A percentile compares a stretch with the other conserved stretches of the same genome.
These are phyloP conservation scores for Cyberlindnera xylosilytica DNA, from an alignment of 805 yeast genomes.

Conservation along the genomic window DNA sequence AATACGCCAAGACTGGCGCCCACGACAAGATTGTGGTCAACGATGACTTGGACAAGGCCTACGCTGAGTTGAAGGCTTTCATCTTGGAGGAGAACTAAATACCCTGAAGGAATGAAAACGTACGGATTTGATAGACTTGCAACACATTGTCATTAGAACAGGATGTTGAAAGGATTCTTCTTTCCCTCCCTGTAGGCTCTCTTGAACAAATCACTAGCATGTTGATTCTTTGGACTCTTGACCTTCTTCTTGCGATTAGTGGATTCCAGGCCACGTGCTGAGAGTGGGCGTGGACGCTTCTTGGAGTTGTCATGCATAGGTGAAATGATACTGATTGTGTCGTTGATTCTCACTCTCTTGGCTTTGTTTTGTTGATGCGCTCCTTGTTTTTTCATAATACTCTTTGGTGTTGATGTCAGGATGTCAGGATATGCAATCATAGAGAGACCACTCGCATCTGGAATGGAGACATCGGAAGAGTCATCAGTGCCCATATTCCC, in stretches of 20 bases:
- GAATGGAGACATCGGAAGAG: slow-evolving; percentile 3
- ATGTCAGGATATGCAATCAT: slow-evolving; percentile 3
- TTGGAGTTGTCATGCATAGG: neutral
- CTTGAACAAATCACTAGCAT: too few species aligned
- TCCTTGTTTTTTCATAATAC: slow-evolving; percentile 10
- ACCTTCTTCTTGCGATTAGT: slow-evolving; percentile 1
- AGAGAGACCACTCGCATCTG: slow-evolving; percentile 9
- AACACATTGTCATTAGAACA: too few species aligned
- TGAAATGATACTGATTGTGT: slow-evolving; percentile 15
- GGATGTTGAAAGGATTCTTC: slow-evolving; percentile 21
- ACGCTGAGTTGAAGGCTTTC: slow-evolving; percentile 73
- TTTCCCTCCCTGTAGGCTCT: too few species aligned
- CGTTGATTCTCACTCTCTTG: slow-evolving; percentile 20
- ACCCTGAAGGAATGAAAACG: too few species aligned
- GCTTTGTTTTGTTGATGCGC: neutral
- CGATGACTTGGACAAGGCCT: slow-evolving; percentile 89
- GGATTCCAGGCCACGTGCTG: neutral
- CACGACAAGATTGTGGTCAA: slow-evolving; percentile 88
- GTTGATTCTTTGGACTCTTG: neutral
- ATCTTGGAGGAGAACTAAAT: slow-evolving; percentile 43
- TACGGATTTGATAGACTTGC: neutral
- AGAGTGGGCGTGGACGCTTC: slow-evolving; percentile 8
- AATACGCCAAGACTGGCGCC: slow-evolving; percentile 84
- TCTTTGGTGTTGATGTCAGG: slow-evolving; percentile 9
- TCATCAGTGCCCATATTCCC: neutral